Conservation (phyloP, 768 basidiomycete species). For the Nidula microcarpa region DNA sequence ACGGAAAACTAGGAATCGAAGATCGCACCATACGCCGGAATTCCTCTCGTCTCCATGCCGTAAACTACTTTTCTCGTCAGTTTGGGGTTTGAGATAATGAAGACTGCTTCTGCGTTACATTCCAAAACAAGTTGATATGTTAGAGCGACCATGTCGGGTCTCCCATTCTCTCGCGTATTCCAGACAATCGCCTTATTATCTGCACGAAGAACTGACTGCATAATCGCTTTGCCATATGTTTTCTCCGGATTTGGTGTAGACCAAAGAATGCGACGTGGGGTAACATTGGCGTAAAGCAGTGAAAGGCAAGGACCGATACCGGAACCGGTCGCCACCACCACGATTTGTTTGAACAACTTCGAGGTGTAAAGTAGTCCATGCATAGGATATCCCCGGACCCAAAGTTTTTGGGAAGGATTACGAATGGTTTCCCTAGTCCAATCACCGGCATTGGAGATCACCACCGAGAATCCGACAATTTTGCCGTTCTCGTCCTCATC, state of each 20-base stretch:
- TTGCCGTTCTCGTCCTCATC: constrained; percentile 29
- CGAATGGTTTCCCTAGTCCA: constrained; percentile 48
- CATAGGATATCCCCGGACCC: constrained; percentile 51
- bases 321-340: constrained; percentile 52
- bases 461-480: constrained; percentile 42
- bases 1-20: constrained; percentile 28
- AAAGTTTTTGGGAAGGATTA: constrained; percentile 48
- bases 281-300: constrained; percentile 29
- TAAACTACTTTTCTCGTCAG: constrained; percentile 35
- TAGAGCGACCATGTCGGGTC: constrained; percentile 36
- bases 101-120: constrained; percentile 36
- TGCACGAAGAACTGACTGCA: constrained; percentile 34
- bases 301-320: constrained; percentile 48
- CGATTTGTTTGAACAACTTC: constrained; percentile 45
- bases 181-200: constrained; percentile 35
- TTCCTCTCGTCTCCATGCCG: constrained; percentile 34
- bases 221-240: constrained; percentile 37
- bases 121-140: constrained; percentile 33
- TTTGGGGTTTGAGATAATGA: constrained; percentile 37
- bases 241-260: constrained; percentile 34
- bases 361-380: constrained; percentile 49
- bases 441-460: constrained; percentile 55
- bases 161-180: constrained; percentile 33
- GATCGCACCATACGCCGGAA: constrained; percentile 38
- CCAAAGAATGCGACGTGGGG: constrained; percentile 36